Percentiles rank a stretch among this genome's conserved stretches.
Evolutionary conservation across 192 early-diverging fungal genomes (phyloP).

Genomic region (Neocallimastix lanati): DNA sequence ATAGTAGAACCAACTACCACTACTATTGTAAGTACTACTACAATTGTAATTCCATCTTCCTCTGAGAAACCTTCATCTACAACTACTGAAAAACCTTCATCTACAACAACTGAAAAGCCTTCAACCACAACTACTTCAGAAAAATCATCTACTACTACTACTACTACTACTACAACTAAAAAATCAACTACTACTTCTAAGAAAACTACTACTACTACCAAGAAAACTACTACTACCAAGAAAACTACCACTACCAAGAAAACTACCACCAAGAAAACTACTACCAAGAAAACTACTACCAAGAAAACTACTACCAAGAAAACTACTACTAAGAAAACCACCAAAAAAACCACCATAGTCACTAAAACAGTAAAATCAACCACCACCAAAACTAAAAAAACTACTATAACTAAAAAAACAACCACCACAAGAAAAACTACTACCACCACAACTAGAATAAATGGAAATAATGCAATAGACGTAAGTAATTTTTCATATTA

Average conservation of each 20-base stretch:
- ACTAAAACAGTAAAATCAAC: not conserved
- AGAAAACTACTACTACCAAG: no score
- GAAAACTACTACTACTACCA: not conserved
- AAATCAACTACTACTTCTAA: not conserved
- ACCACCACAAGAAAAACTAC: not conserved
- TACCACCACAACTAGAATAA: not conserved
- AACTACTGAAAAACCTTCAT: not conserved
- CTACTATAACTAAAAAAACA: not conserved
- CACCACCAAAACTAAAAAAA: not conserved
- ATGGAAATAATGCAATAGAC: not conserved
- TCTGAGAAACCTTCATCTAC: not conserved
- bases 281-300: no score
- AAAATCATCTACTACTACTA: not conserved
- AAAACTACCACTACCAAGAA: no score
- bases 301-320: no score
- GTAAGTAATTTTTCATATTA: no score
- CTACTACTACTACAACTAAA: no score
- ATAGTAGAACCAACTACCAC: not conserved
- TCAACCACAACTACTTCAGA: no score
- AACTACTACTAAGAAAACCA: no score
- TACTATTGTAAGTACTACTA: not conserved
- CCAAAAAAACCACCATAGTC: not conserved
- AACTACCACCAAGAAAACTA: no score
- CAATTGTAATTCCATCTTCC: not conserved
- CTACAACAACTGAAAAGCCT: not conserved